Base-by-base conservation (phyloP, 108 stramenopile genomes). In the Nitzschia palea region DNA sequence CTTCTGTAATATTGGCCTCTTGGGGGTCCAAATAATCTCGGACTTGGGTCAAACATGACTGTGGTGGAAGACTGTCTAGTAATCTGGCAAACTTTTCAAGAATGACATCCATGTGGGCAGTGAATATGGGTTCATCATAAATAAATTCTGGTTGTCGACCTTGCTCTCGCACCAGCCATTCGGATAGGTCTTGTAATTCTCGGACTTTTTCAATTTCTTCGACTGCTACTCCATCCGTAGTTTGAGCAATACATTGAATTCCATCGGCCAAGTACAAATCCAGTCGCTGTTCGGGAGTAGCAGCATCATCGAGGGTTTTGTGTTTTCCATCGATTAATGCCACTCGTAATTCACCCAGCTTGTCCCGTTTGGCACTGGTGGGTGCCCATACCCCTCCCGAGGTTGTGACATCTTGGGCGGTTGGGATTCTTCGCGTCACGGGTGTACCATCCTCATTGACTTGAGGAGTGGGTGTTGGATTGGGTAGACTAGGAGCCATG, bases 341-440 rank as follows among this genome's bases (percentile, higher is more conserved):
- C 36, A 70, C 52, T 44, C 70, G 40, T 10, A 91, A 55, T 75
- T 95, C 94, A 27, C 55, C 76, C 23, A 95, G 60, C 57, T 93
- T 93, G 62, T 93, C 91, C 31, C 80, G 81, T 74, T 95, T 95
- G 68, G 91, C 79, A 0, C 86, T 88, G 0, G 88, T 95, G 55
- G 90, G 91, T 8, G 88, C 84, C 88, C 90, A 95, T 14, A 95
- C 87, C 0, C 95, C 95, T 37, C 95, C 95, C 0, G 84, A 71
- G n/a, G 78, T 78, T 5, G 88, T 80, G 68, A 82, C 76, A 15
- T 83, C 82, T 10, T 57, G 42, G 20, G 71, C 80, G 37, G 77
- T 83, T 2, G 80, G 82, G 44, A 79, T 84, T 40, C 33, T 40
- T 45, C 31, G 14, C 18, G 8, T 18, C 6, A 51, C 29, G 15